Base-by-base conservation (phyloP, 1,284 basidiomycete genomes). In the Marasmius fiardii region DNA sequence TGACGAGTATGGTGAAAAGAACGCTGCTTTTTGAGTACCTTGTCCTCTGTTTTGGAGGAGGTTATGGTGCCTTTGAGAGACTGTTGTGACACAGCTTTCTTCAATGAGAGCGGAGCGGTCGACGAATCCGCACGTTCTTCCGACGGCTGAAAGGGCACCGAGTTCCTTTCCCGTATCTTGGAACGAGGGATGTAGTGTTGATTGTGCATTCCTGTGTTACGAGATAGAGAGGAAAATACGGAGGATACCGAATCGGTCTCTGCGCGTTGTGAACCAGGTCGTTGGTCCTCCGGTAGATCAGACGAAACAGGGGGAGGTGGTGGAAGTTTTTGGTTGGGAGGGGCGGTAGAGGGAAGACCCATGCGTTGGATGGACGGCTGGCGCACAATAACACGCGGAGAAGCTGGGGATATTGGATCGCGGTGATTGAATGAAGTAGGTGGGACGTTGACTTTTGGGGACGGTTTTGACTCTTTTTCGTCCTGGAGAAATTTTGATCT, bases 21-120 rank as follows among this genome's bases (percentile, higher is more conserved):
- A 54, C 73, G 74, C 60, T 79, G 77, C 64, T 79, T 81, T 33
- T 71, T 71, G 11, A 70, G 68, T n/a, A 49, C 61, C 58, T 69
- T 74, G 18, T 70, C 67, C 18, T 62, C 44, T 20, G 67, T 60
- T 51, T 21, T 64, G 41, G 64, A 48, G 2, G 65, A 61, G 33
- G 53, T 63, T 37, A 21, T 64, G 26, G 60, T 65, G 14, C 24
- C 45, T 18, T 48, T 48, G 10, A 86, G 68, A 50, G 78, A 81
- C 62, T 80, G 78, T 52, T 85, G 80, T 12, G 85, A 87, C 12
- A 78, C 56, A 10, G 79, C 77, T 65, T 84, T 85, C 69, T 78
- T 83, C 45, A 85, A 68, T 7, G 73, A 71, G 37, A 74, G 75
- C 51, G 71, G 65, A n/a, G 72, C 61, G 45, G 61, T 56, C 52